Conservation (phyloP, 129 eudicot genomes). For the Chrysanthemum lavandulifolium region DNA sequence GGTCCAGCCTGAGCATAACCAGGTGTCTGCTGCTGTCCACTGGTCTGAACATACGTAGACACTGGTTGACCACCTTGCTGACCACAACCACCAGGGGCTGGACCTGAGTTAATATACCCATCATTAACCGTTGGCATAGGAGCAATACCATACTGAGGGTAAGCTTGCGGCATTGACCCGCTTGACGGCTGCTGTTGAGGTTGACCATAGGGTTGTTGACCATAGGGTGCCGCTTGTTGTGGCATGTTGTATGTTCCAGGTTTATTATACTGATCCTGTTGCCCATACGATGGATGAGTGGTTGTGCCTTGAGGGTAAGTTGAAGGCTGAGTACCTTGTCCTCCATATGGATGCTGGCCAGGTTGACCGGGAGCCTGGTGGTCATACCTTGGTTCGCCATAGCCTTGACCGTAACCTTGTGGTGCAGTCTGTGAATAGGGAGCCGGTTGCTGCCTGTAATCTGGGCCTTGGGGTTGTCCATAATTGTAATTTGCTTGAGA, state of each 20-base stretch:
- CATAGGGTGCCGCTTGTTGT: constrained; percentile 36
- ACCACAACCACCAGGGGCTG: constrained; percentile 58
- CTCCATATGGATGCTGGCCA: constrained; percentile 54
- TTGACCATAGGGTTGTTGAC: constrained; percentile 39
- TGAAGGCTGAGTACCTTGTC: constrained; percentile 34
- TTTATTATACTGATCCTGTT: constrained; percentile 27
- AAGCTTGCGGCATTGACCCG: constrained; percentile 58
- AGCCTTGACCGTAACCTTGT: constrained; percentile 71
- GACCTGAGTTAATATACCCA: constrained; percentile 47
- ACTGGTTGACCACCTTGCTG: constrained; percentile 61
- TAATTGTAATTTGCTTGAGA: constrained; percentile 73
- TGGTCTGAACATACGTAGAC: constrained; percentile 64
- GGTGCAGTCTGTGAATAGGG: constrained; percentile 55
- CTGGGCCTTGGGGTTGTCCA: constrained; percentile 67
- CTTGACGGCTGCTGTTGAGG: constrained; percentile 57
- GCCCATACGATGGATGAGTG: constrained; percentile 4
- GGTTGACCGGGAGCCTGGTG: constrained; percentile 47
- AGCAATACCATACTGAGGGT: constrained; percentile 63
- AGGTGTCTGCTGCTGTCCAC: constrained; percentile 46
- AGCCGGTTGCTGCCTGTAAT: constrained; percentile 52
- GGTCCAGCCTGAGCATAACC: constrained; percentile 65
- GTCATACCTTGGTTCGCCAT: constrained; percentile 61
- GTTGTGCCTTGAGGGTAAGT: constrained; percentile 2
- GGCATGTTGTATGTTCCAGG: constrained; percentile 29
- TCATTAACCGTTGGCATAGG: constrained; percentile 38